Evolutionary conservation across 2,329 filamentous ascomycete genomes (phyloP).

Genomic region (Fonsecaea pugnacius): DNA sequence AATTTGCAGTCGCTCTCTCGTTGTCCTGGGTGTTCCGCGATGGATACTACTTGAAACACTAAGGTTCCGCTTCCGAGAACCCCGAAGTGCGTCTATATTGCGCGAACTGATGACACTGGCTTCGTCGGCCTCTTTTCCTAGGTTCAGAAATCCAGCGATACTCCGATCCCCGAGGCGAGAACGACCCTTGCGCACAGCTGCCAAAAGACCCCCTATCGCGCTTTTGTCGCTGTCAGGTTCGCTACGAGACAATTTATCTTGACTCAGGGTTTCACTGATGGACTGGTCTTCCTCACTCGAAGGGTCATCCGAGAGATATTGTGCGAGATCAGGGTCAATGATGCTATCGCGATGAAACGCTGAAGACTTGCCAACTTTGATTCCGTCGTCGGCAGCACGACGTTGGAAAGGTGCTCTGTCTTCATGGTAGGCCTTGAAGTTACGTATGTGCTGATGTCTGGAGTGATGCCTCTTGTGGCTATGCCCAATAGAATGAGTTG

Average conservation of each 20-base stretch:
- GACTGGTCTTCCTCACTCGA: conserved; percentile 92
- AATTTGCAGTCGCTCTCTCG: conserved; percentile 59
- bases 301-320: conserved; percentile 92
- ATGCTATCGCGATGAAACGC: conserved; percentile 99
- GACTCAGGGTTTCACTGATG: conserved; percentile 79
- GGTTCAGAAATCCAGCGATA: conserved; percentile 70
- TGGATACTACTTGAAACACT: conserved; percentile 80
- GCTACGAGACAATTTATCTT: conserved; percentile 66
- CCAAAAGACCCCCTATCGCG: conserved; percentile 73
- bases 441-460: conserved; percentile 79
- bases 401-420: conserved; percentile 88
- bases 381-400: conserved; percentile 68
- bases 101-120: conserved; percentile 67
- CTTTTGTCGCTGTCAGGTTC: conserved; percentile 73
- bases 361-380: conserved; percentile 70
- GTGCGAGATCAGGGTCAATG: conserved; percentile 92
- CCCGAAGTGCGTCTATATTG: conserved; percentile 64
- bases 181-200: conserved; percentile 75
- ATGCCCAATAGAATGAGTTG: conserved; percentile 69
- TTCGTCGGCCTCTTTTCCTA: conserved; percentile 65
- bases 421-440: conserved; percentile 72
- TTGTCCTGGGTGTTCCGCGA: conserved; percentile 71
- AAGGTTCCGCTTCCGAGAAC: conserved; percentile 75
- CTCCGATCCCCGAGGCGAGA: conserved; percentile 74
- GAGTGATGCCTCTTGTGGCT: conserved; percentile 85